Base-by-base conservation (phyloP, 495 filamentous ascomycete genomes). In the Talaromyces wortmannii region DNA sequence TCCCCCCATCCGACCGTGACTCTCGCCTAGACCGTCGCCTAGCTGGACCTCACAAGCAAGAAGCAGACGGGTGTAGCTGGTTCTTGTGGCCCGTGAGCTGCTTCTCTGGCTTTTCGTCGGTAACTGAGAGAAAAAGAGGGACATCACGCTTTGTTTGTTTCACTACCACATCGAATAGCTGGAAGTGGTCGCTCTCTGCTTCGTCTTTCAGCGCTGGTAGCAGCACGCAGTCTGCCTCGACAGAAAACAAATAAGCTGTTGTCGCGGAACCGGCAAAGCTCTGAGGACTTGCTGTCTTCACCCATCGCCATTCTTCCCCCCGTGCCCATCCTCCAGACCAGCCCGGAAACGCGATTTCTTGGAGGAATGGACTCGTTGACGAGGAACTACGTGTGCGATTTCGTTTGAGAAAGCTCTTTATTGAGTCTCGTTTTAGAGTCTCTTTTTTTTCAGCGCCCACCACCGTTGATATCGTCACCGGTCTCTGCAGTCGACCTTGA, bases 341-440 rank as follows among this genome's bases (percentile, higher is more conserved):
- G 13, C 5, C 5, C 13, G 36, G 6, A 50, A 42, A 60, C 48
- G 55, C 57, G 59, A 40, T 62, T 57, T 61, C 61, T 56, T 59
- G 68, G 59, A 71, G 73, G 73, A 72, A 76, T 76, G 71, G 71
- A 75, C 67, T 66, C 67, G 66, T 61, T 64, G 63, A 66, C 73
- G 65, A 72, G 68, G 62, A 51, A 59, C 60, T 45, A 67, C 55
- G 58, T 61, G 59, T 60, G 45, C 23, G 16, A 61, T 57, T 59
- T 63, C 64, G 61, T 66, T 54, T 67, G 59, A 69, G 36, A 40
- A 40, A 40, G 36, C 36, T 57, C 64, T 62, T 63, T 62, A 60
- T 60, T 67, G 54, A 13, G 29, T 16, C 23, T 17, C 31, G n/a
- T 31, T 10, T 52, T 31, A 6, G 31, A 51, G n/a, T 61, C 61